Base-by-base conservation (phyloP, 805 yeast genomes). In the Huiozyma sinensis region DNA sequence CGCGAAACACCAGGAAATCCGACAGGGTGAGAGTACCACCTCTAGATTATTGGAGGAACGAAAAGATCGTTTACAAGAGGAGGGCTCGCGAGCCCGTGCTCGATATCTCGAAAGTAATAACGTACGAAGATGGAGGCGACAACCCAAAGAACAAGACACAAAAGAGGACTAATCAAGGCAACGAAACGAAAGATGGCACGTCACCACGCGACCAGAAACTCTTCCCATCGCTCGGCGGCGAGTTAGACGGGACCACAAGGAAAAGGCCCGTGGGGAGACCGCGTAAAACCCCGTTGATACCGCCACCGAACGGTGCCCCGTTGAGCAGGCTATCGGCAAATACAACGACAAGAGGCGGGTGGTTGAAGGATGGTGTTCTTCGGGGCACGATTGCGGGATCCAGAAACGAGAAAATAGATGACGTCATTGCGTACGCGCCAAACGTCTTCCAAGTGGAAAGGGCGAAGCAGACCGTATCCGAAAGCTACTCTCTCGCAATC, bases 11-110 rank as follows among this genome's bases (percentile, higher is more conserved):
- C 2, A 68, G 95, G 49, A 66, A 84, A 49, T 83, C 95, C 0
- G 68, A 71, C 30, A 70, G 95, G 54, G 74, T 76, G 0, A 73
- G 75, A 49, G 72, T 83, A 7, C 75, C 81, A 4, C 90, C 95
- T 0, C 65, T 88, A 48, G 89, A 86, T 3, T 83, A 72, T 58
- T 87, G 96, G 96, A 75, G 83, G 58, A 84, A 84, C 55, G 95
- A 87, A 62, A 69, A 77, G 47, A 74, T 83, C 33, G 74, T 83
- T 4, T 87, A 83, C 55, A 67, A 70, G 35, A 64, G 67, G 40
- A 56, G 49, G n/a, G 48, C 59, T 3, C 51, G 50, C 13, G 60
- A 61, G n/a, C 68, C 74, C 10, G 71, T 79, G 9, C 77, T 78
- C 41, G 75, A 76, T 36, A 71, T 82, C 28, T 71, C 73, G 44